phyloP scores from a whole-genome alignment of 225 moss, liverwort and hornwort genomes.

The Lunularia cruciata region DNA sequence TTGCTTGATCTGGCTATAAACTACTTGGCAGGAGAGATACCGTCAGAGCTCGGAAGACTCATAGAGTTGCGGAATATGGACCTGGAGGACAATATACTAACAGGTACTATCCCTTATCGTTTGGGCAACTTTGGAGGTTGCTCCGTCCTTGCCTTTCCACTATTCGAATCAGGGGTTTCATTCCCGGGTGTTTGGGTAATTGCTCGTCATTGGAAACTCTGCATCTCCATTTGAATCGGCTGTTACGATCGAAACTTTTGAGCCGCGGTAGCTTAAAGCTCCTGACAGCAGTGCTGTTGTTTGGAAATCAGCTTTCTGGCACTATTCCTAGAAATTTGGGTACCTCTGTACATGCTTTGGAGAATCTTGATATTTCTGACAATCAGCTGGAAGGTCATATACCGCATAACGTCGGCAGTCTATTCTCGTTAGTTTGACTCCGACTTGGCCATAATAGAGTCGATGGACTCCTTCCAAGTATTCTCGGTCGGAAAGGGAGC shows the following conservation, averaged over 20 bases:
- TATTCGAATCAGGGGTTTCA: conserved; percentile 19
- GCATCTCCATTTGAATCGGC: conserved; percentile 25
- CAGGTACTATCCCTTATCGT: conserved; percentile 26
- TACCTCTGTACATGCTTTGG: too few species aligned
- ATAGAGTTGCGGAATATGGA: background rate
- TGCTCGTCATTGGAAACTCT: conserved; percentile 10
- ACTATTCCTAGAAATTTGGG: too few species aligned
- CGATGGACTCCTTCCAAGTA: too few species aligned
- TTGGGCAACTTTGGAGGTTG: conserved; percentile 17
- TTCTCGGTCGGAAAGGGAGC: too few species aligned
- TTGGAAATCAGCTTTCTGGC: too few species aligned
- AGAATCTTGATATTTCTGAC: too few species aligned
- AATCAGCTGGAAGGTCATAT: too few species aligned
- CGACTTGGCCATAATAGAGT: too few species aligned
- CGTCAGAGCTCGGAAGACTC: conserved; percentile 10
- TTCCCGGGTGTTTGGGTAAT: conserved; percentile 29
- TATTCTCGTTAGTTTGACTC: too few species aligned
- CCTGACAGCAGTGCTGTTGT: too few species aligned
- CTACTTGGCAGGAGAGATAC: conserved; percentile 19
- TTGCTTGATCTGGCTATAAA: conserved; percentile 35
- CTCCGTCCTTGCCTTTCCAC: conserved; percentile 19
- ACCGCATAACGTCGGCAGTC: too few species aligned
- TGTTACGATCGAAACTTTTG: background rate
- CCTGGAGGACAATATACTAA: conserved; percentile 20
- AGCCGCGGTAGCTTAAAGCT: too few species aligned